Evolutionary conservation across 306 rosid genomes (phyloP).

Genomic region (Cicer yamashitae): DNA sequence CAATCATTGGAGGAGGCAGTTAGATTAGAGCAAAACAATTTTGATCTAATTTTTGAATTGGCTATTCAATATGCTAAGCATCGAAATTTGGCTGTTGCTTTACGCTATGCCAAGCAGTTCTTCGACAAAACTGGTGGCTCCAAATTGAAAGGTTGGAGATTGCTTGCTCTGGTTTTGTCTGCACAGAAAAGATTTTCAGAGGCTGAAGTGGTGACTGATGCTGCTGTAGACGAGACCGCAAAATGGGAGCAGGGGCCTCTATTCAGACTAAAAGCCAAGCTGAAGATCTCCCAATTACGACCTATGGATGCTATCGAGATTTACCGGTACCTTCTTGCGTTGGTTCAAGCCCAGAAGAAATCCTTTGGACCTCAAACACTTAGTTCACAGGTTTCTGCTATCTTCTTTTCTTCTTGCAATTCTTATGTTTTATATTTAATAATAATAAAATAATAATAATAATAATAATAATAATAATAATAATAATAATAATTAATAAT

Average conservation of each 20-base stretch:
- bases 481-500: background rate
- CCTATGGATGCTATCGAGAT: conserved; percentile 93
- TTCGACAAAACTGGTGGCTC: conserved; percentile 93
- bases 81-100: conserved; percentile 76
- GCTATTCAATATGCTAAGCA: conserved; percentile 77
- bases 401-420: conserved; percentile 21
- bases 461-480: too few relatives aligned
- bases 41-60: conserved; percentile 78
- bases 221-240: conserved; percentile 90
- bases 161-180: conserved; percentile 90
- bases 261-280: conserved; percentile 83
- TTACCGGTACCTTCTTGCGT: conserved; percentile 86
- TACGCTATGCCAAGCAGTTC: conserved; percentile 75
- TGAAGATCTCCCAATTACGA: conserved; percentile 72
- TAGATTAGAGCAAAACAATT: conserved; percentile 49
- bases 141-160: conserved; percentile 80
- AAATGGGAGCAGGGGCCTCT: conserved; percentile 97
- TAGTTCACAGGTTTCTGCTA: conserved; percentile 63
- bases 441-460: background rate
- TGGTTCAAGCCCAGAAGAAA: conserved; percentile 92
- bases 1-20: conserved; percentile 44
- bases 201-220: conserved; percentile 90
- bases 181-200: conserved; percentile 80
- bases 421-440: background rate
- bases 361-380: conserved; percentile 65